A percentile compares a stretch with the other conserved stretches of the same genome.
These are phyloP conservation scores for Yamadazyma siamensis DNA, from an alignment of 1,139 yeast species.

Conservation along the genomic window DNA sequence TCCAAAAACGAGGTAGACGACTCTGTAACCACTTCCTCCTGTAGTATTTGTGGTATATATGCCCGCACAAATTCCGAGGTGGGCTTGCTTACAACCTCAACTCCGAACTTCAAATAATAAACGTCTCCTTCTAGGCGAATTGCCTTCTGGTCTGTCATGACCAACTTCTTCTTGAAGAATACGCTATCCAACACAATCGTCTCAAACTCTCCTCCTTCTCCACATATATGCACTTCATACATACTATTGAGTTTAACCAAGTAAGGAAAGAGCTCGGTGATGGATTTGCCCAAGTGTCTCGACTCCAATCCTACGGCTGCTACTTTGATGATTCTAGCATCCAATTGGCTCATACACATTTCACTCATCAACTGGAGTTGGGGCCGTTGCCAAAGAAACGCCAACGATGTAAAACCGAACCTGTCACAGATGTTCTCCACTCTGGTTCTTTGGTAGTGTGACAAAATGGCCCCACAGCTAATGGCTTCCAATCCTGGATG, in stretches of 20 bases:
- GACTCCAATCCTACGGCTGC: slow-evolving; percentile 83
- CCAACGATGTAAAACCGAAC: slow-evolving; percentile 62
- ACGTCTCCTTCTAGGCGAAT: slow-evolving; percentile 56
- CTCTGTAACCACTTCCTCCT: slow-evolving; percentile 34
- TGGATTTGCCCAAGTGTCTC: slow-evolving; percentile 63
- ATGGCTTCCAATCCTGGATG: slow-evolving; percentile 84
- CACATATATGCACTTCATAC: slow-evolving; percentile 90
- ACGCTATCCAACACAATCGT: slow-evolving; percentile 89
- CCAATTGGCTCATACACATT: slow-evolving; percentile 70
- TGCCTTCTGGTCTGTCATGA: slow-evolving; percentile 38
- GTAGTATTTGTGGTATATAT: slow-evolving; percentile 45
- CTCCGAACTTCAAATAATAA: slow-evolving; percentile 53
- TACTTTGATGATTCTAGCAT: slow-evolving; percentile 85
- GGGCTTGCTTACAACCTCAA: slow-evolving; percentile 37
- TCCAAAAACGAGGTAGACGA: slow-evolving; percentile 1
- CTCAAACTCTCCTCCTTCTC: slow-evolving; percentile 98
- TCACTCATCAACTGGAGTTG: slow-evolving; percentile 78
- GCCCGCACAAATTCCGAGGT: slow-evolving; percentile 26
- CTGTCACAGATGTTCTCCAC: slow-evolving; percentile 88
- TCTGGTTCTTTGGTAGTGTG: slow-evolving; percentile 88
- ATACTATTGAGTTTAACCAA: slow-evolving; percentile 54
- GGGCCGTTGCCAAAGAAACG: slow-evolving; percentile 87
- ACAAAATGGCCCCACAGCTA: slow-evolving; percentile 92
- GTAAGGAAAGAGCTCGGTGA: slow-evolving; percentile 59
- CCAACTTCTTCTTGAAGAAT: slow-evolving; percentile 59